A percentile compares a stretch with the other conserved stretches of the same genome.
Evolutionary conservation across 2,329 filamentous ascomycete genomes (phyloP).

Genomic region (Periconia macrospinosa): DNA sequence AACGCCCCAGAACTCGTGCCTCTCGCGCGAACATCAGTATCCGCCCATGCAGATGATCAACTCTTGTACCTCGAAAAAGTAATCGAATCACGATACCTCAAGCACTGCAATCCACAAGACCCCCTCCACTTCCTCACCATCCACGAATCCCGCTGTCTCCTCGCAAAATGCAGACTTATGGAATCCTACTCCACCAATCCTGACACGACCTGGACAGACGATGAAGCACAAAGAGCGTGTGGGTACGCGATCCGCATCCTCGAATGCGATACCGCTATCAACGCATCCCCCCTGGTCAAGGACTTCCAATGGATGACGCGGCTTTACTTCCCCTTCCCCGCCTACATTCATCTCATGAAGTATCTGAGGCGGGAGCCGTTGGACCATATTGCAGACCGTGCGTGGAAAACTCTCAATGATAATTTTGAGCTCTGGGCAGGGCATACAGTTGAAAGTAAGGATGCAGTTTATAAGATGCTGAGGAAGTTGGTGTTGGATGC

Average conservation of each 20-base stretch:
- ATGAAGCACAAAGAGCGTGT: slow-evolving; percentile 30
- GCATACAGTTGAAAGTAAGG: neutral
- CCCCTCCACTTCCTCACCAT: slow-evolving; percentile 52
- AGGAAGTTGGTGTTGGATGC: slow-evolving; percentile 21
- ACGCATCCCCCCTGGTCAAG: slow-evolving; percentile 45
- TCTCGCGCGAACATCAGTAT: slow-evolving; percentile 32
- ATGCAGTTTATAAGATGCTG: neutral
- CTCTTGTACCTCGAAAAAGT: slow-evolving; percentile 44
- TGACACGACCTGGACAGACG: slow-evolving; percentile 16
- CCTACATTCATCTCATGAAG: slow-evolving; percentile 51
- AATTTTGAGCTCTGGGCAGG: slow-evolving; percentile 38
- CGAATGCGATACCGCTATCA: slow-evolving; percentile 51
- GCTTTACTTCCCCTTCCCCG: slow-evolving; percentile 53
- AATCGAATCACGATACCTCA: slow-evolving; percentile 42
- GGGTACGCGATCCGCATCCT: slow-evolving; percentile 45
- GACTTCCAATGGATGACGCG: slow-evolving; percentile 48
- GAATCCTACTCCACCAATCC: slow-evolving; percentile 45
- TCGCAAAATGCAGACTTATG: slow-evolving; percentile 56
- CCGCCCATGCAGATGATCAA: slow-evolving; percentile 17
- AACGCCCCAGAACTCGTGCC: slow-evolving; percentile 47
- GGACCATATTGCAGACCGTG: slow-evolving; percentile 32
- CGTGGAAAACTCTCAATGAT: slow-evolving; percentile 52
- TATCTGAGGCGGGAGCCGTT: slow-evolving; percentile 45
- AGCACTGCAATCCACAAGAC: slow-evolving; percentile 32
- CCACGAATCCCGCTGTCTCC: slow-evolving; percentile 47